Evolutionary conservation across 352 stramenopile species (phyloP), one percentile per base, ranked within the genome.

Genomic region (Peronospora destructor): DNA sequence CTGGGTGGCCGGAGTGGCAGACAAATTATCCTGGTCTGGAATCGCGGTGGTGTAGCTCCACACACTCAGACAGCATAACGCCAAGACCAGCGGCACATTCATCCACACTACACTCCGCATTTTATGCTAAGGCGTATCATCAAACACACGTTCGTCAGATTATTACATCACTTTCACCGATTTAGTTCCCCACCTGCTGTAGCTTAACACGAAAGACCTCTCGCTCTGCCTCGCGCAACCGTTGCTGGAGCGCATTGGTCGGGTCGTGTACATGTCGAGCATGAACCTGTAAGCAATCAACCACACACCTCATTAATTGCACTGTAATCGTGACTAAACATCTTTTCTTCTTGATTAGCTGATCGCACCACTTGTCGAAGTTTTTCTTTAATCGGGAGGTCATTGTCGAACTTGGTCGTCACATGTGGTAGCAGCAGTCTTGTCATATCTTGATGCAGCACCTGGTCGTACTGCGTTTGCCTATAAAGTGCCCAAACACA

Each of bases 201-300:
- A 64, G 35, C 3, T 65, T 32, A 5, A 65, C 36, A 17, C 55
- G 64, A 48, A 71, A 72, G 12, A 57, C 51, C 12, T 69, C 61
- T 2, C 48, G 57, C 47, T 83, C 69, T 2, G 72, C 69, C 17
- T 80, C 66, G 3, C 59, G 72, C 30, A 83, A 51, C 9, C 72
- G 69, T 8, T 52, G 38, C 40, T 79, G 58, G 47, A 84, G 47
- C 3, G 67, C 56, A 56, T 74, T 73, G 3, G 72, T 81, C 14
- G 69, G 69, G 35, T 84, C 69, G 12, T 79, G 53, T 9, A 76
- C 51, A 38, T 50, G 63, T 7, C 69, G 69, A 37, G 60, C 65
- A 41, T 76, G 69, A 1, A 83, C 50, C 71, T 80, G 16, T 2
- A 9, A 4, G 10, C 21, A 37, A 7, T 9, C 33, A 25, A 40